Evolutionary conservation across 106 monocot genomes (phyloP).

Genomic region (Phalaenopsis equestris): DNA sequence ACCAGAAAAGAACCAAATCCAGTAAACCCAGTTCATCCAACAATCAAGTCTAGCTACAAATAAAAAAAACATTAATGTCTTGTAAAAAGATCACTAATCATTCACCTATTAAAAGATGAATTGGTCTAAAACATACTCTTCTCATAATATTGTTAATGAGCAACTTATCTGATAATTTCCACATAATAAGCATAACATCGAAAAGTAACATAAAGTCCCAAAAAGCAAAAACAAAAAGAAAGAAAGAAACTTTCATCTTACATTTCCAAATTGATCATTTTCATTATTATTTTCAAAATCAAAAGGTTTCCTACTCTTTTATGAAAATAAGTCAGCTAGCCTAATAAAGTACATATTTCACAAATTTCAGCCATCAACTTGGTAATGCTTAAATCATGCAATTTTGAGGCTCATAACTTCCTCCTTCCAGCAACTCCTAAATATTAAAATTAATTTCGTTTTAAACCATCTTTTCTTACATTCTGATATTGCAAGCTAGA

Average conservation of each 20-base stretch:
- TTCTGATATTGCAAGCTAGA: not conserved
- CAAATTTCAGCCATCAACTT: not conserved
- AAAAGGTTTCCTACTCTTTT: not conserved
- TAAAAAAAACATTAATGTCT: not conserved
- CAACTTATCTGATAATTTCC: not conserved
- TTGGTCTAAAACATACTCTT: not conserved
- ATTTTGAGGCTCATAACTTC: not conserved
- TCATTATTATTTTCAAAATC: constrained; percentile 1
- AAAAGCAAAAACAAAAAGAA: not conserved
- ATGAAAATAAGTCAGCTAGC: not conserved
- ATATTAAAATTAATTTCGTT: not conserved
- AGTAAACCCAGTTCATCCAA: not conserved
- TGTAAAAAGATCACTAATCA: not conserved
- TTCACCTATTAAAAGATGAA: not conserved
- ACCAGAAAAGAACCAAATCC: not conserved
- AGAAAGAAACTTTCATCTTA: not conserved
- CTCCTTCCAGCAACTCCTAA: not conserved
- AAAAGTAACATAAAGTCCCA: no score
- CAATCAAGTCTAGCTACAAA: not conserved
- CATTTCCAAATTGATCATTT: not conserved
- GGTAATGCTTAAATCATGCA: not conserved
- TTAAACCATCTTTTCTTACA: not conserved
- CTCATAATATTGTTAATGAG: not conserved
- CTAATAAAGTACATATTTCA: not conserved
- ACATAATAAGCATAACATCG: no score